Conservation (phyloP, 108 stramenopile species). For the Fistulifera pelliculosa region DNA sequence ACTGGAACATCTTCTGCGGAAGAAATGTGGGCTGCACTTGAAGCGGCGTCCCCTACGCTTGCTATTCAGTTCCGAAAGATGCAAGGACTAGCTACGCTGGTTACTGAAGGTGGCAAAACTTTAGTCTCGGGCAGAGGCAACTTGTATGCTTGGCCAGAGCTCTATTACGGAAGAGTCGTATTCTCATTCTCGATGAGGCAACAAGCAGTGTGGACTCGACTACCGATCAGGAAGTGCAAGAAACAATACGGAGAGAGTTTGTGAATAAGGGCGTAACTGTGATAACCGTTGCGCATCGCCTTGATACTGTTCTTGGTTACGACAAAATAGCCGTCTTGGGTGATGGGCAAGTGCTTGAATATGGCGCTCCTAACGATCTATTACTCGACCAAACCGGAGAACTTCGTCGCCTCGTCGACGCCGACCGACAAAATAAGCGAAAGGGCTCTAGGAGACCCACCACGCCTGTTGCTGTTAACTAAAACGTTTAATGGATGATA, state of each 20-base stretch:
- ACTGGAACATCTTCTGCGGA: constrained; percentile 44
- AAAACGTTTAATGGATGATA: no score
- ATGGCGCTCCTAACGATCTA: constrained; percentile 50
- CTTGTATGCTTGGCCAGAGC: constrained; percentile 90
- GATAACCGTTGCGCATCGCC: constrained; percentile 84
- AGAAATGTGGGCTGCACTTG: constrained; percentile 71
- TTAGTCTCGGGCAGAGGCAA: constrained; percentile 85
- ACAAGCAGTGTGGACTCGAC: constrained; percentile 63
- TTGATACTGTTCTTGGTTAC: constrained; percentile 85
- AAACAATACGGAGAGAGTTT: constrained; percentile 63
- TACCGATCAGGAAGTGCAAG: constrained; percentile 69
- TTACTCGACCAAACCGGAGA: constrained; percentile 35
- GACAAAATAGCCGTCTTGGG: constrained; percentile 90
- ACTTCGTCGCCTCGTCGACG: constrained; percentile 41
- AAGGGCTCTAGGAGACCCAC: constrained; percentile 22
- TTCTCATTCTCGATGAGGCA: constrained; percentile 87
- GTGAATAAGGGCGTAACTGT: constrained; percentile 76
- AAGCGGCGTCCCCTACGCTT: constrained; percentile 57
- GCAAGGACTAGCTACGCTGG: constrained; percentile 35
- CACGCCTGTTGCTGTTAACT: background rate
- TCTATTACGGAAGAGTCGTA: constrained; percentile 58
- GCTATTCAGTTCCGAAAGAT: constrained; percentile 37
- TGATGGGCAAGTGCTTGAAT: constrained; percentile 71
- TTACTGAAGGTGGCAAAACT: constrained; percentile 84
- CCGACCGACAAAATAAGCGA: constrained; percentile 35